A percentile compares a stretch with the other conserved stretches of the same genome.
Evolutionary conservation across 129 eudicot species (phyloP).

Genomic region (Logfia minima): DNA sequence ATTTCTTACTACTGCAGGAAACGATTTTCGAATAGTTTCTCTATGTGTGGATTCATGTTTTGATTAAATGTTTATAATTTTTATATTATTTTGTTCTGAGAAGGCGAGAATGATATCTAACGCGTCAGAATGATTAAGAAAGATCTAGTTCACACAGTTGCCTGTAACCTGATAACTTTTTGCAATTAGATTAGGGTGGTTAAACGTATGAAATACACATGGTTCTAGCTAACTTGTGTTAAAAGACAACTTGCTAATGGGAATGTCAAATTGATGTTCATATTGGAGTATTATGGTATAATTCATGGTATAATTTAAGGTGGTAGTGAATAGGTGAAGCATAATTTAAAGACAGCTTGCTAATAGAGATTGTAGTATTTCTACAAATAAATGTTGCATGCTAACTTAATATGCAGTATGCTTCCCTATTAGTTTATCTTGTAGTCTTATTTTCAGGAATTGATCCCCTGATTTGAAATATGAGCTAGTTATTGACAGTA

Average conservation of each 20-base stretch:
- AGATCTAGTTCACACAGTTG: background rate
- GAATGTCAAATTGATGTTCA: background rate
- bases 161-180: background rate
- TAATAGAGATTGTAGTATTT: background rate
- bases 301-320: too few relatives aligned
- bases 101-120: background rate
- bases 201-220: background rate
- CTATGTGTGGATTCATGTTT: conserved; percentile 4
- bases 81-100: background rate
- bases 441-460: background rate
- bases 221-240: background rate
- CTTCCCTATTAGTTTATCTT: background rate
- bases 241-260: background rate
- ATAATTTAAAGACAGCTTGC: too few relatives aligned
- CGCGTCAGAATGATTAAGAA: background rate
- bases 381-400: background rate
- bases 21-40: background rate
- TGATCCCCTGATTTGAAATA: background rate
- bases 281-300: background rate
- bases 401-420: background rate
- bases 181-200: background rate
- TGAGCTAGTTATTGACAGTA: background rate
- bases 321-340: too few relatives aligned
- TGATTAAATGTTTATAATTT: background rate
- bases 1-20: background rate